These are phyloP conservation scores for Knoxdaviesia proteae DNA, from an alignment of 2,329 filamentous ascomycete species.

Conservation along the genomic window DNA sequence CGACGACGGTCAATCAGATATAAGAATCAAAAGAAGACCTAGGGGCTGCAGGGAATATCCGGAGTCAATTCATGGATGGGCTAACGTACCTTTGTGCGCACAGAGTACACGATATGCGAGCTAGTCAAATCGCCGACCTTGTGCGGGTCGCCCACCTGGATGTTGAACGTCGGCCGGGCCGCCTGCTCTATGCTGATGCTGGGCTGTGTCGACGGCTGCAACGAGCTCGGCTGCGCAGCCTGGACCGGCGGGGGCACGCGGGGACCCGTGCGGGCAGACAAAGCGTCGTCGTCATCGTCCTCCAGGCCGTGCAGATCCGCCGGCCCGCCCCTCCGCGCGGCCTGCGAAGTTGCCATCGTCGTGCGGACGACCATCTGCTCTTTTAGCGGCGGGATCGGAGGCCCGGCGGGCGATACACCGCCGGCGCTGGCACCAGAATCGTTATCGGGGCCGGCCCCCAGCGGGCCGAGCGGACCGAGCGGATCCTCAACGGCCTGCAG, in stretches of 20 bases:
- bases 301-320: slow-evolving; percentile 45
- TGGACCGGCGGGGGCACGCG: slow-evolving; percentile 47
- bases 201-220: slow-evolving; percentile 37
- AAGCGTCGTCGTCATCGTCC: slow-evolving; percentile 41
- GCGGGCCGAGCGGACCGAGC: slow-evolving; percentile 54
- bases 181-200: slow-evolving; percentile 87
- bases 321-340: slow-evolving; percentile 21
- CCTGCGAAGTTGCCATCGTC: slow-evolving; percentile 22
- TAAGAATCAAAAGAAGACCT: too few relatives aligned
- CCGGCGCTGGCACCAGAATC: slow-evolving; percentile 17
- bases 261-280: slow-evolving; percentile 19
- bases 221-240: slow-evolving; percentile 28
- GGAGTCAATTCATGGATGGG: too few relatives aligned
- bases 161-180: slow-evolving; percentile 75
- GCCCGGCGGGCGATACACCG: slow-evolving; percentile 26
- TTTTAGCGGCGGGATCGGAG: slow-evolving; percentile 49
- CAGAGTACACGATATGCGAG: slow-evolving; percentile 94
- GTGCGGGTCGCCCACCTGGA: slow-evolving; percentile 85
- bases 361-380: slow-evolving; percentile 42
- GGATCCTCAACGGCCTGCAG: slow-evolving; percentile 62
- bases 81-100: slow-evolving; percentile 59
- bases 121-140: slow-evolving; percentile 95
- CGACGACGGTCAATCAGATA: too few relatives aligned
- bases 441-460: slow-evolving; percentile 23
- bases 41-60: too few relatives aligned